Percentiles rank a stretch among this genome's conserved stretches.
Evolutionary conservation across 2,329 filamentous ascomycete genomes (phyloP).

Genomic region (Aspergillus viridinutans): DNA sequence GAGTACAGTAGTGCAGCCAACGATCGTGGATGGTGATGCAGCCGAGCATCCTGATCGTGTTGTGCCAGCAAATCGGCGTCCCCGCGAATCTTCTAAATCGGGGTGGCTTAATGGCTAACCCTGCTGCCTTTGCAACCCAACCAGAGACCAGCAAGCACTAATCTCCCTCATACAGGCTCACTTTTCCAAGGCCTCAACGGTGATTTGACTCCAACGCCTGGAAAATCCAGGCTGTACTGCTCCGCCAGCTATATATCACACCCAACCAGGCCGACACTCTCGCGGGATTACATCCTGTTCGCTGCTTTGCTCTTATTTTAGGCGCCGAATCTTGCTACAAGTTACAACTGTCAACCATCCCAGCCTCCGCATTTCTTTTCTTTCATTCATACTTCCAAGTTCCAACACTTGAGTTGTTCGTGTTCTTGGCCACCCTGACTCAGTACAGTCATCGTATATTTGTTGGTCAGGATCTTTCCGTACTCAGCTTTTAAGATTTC

Average conservation of each 20-base stretch:
- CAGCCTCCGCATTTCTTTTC: constrained; percentile 14
- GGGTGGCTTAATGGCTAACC: background rate
- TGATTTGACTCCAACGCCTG: background rate
- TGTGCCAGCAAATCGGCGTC: constrained; percentile 12
- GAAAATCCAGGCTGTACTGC: constrained; percentile 5
- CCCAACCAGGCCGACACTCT: constrained; percentile 12
- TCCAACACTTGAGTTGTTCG: constrained; percentile 1
- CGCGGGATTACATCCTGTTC: constrained; percentile 17
- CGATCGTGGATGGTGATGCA: constrained; percentile 8
- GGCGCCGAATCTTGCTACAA: constrained; percentile 10
- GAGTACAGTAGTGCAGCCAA: constrained; percentile 9
- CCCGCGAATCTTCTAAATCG: constrained; percentile 16
- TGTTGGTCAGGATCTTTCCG: background rate
- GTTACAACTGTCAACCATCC: constrained; percentile 6
- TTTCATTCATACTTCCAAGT: constrained; percentile 2
- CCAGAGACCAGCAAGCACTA: background rate
- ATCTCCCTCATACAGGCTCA: constrained; percentile 9
- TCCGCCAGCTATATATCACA: constrained; percentile 14
- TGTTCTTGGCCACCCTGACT: background rate
- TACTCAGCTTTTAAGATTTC: background rate
- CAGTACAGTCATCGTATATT: background rate
- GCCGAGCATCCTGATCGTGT: constrained; percentile 2
- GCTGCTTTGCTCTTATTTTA: constrained; percentile 20
- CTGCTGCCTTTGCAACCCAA: background rate
- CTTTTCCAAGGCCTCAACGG: background rate